These are phyloP conservation scores for Lactifluus volemus DNA, from an alignment of 768 basidiomycete species.

Conservation along the genomic window DNA sequence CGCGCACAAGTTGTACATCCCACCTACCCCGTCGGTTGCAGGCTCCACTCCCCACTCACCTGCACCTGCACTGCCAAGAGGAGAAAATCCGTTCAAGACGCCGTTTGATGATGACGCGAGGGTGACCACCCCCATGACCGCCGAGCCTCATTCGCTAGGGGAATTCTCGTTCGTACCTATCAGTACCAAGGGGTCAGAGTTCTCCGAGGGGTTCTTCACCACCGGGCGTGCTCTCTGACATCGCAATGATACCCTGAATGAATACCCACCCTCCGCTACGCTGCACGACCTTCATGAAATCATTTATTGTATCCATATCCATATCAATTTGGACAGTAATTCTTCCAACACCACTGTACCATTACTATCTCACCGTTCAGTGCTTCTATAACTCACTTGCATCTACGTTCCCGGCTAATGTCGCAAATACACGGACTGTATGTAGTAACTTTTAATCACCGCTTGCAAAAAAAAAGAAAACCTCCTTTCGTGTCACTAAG, in stretches of 20 bases:
- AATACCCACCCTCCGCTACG: neutral
- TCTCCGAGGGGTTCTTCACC: neutral
- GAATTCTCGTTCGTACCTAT: constrained; percentile 6
- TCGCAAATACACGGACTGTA: neutral
- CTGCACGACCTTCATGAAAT: neutral
- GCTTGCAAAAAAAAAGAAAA: neutral
- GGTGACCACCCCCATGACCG: constrained; percentile 3
- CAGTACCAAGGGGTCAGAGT: neutral
- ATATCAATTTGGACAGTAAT: neutral
- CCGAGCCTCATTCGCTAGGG: neutral
- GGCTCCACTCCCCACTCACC: constrained; percentile 26
- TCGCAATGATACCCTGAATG: neutral
- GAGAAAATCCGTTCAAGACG: constrained; percentile 57
- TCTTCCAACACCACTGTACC: neutral
- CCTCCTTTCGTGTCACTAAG: neutral
- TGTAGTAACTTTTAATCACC: neutral
- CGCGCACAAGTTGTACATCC: constrained; percentile 11
- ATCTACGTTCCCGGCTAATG: neutral
- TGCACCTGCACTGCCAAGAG: constrained; percentile 32
- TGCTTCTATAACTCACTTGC: neutral
- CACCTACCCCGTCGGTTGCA: constrained; percentile 32
- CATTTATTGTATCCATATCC: neutral
- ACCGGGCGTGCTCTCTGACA: constrained; percentile 13
- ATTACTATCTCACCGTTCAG: neutral
- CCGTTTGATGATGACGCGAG: constrained; percentile 65